A percentile compares a stretch with the other conserved stretches of the same genome.
phyloP scores from a whole-genome alignment of 805 yeast genomes.

The Myxozyma geophila region DNA sequence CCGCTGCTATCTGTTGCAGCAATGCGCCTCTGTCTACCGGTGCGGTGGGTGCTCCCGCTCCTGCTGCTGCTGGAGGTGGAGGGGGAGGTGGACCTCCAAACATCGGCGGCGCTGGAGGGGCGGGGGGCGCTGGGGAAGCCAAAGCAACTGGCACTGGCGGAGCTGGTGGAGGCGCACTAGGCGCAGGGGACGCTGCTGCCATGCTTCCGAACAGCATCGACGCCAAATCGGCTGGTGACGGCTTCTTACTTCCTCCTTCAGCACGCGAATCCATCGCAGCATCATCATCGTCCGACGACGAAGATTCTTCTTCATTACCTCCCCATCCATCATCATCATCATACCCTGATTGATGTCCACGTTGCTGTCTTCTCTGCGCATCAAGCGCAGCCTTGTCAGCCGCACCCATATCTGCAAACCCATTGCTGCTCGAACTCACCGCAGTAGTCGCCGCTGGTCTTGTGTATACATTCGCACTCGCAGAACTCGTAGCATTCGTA shows the following conservation, averaged over 20 bases:
- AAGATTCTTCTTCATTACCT: slow-evolving; percentile 11
- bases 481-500: background rate
- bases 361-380: slow-evolving; percentile 44
- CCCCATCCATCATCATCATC: slow-evolving; percentile 46
- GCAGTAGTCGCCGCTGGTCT: slow-evolving; percentile 10
- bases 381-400: slow-evolving; percentile 39
- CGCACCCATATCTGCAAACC: slow-evolving; percentile 3
- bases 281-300: slow-evolving; percentile 43
- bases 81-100: slow-evolving; percentile 47
- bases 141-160: slow-evolving; percentile 40
- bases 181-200: slow-evolving; percentile 40
- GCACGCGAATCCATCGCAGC: slow-evolving; percentile 28
- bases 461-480: background rate
- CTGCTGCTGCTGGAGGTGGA: slow-evolving; percentile 44
- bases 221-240: slow-evolving; percentile 48
- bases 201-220: slow-evolving; percentile 51
- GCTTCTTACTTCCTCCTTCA: slow-evolving; percentile 42
- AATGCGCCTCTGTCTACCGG: slow-evolving; percentile 54
- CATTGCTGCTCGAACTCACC: background rate
- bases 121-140: slow-evolving; percentile 47
- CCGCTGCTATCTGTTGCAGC: slow-evolving; percentile 62
- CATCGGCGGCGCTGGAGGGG: slow-evolving; percentile 51
- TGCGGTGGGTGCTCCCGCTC: slow-evolving; percentile 44
- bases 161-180: slow-evolving; percentile 42
- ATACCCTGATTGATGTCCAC: slow-evolving; percentile 39